Percentiles rank a stretch among this genome's conserved stretches.
Evolutionary conservation across 2,329 filamentous ascomycete genomes (phyloP).

Genomic region (Penicillium sp.): DNA sequence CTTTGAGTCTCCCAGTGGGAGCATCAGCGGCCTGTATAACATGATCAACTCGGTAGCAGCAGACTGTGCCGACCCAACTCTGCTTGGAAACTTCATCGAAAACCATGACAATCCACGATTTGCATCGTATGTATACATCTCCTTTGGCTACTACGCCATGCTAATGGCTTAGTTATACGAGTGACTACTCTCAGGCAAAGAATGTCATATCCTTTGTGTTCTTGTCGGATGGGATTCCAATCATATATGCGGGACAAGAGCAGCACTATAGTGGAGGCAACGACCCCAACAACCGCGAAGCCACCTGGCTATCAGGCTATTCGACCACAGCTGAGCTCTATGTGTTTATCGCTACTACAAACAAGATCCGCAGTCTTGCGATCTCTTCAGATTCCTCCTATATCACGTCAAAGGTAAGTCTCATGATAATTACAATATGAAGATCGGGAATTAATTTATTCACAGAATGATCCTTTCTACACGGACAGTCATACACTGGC

Average conservation of each 20-base stretch:
- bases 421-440: background rate
- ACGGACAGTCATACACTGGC: conserved; percentile 44
- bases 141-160: background rate
- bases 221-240: conserved; percentile 60
- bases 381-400: conserved; percentile 40
- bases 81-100: conserved; percentile 57
- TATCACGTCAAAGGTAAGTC: conserved; percentile 36
- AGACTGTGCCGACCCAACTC: conserved; percentile 44
- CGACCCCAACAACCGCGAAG: conserved; percentile 55
- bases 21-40: conserved; percentile 34
- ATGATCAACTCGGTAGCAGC: conserved; percentile 35
- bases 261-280: conserved; percentile 58
- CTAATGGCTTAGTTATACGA: conserved; percentile 24
- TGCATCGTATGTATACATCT: conserved; percentile 29
- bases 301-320: conserved; percentile 57
- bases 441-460: background rate
- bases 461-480: conserved; percentile 43
- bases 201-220: conserved; percentile 63
- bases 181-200: conserved; percentile 50
- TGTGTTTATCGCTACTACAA: conserved; percentile 48
- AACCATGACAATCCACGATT: conserved; percentile 63
- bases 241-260: conserved; percentile 67
- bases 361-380: conserved; percentile 50
- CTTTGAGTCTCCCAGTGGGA: conserved; percentile 35
- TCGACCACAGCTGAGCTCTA: conserved; percentile 50